Percentiles rank a stretch among this genome's conserved stretches.
phyloP scores from a whole-genome alignment of 805 yeast genomes.

The Phaffomyces opuntiae region DNA sequence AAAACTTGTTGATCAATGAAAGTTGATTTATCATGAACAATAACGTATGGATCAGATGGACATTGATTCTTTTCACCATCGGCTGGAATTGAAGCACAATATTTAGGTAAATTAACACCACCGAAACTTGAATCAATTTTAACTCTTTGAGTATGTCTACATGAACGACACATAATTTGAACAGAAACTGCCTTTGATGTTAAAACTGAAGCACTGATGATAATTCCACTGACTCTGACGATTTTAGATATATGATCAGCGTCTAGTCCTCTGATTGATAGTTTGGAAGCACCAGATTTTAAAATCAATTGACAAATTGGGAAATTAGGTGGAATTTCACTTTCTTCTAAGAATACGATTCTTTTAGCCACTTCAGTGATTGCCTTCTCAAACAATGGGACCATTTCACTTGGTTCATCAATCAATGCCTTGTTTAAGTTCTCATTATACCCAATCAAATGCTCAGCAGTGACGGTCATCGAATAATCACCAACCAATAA shows the following conservation, averaged over 20 bases:
- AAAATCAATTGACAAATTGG: conserved; percentile 83
- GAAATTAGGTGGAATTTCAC: conserved; percentile 45
- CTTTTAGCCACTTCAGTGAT: conserved; percentile 79
- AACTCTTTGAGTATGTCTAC: conserved; percentile 72
- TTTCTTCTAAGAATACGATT: conserved; percentile 42
- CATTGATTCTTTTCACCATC: conserved; percentile 55
- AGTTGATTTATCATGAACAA: conserved; percentile 89
- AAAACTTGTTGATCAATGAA: conserved; percentile 93
- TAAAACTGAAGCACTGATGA: conserved; percentile 85
- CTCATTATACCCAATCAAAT: conserved; percentile 81
- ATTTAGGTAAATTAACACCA: conserved; percentile 56
- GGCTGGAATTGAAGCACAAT: conserved; percentile 51
- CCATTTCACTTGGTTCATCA: conserved; percentile 84
- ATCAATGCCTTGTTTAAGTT: conserved; percentile 76
- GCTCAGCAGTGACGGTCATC: conserved; percentile 72
- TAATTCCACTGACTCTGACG: conserved; percentile 86
- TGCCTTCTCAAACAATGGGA: conserved; percentile 79
- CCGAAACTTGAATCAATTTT: conserved; percentile 65
- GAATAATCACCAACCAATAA: conserved; percentile 68
- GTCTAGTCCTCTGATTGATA: conserved; percentile 74
- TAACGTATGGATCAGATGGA: conserved; percentile 87
- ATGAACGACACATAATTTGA: conserved; percentile 79
- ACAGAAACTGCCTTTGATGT: conserved; percentile 81
- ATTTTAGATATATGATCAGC: conserved; percentile 85
- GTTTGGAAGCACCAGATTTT: conserved; percentile 61